These are phyloP conservation scores for Apiospora marii DNA, from an alignment of 2,329 filamentous ascomycete genomes.

Conservation along the genomic window DNA sequence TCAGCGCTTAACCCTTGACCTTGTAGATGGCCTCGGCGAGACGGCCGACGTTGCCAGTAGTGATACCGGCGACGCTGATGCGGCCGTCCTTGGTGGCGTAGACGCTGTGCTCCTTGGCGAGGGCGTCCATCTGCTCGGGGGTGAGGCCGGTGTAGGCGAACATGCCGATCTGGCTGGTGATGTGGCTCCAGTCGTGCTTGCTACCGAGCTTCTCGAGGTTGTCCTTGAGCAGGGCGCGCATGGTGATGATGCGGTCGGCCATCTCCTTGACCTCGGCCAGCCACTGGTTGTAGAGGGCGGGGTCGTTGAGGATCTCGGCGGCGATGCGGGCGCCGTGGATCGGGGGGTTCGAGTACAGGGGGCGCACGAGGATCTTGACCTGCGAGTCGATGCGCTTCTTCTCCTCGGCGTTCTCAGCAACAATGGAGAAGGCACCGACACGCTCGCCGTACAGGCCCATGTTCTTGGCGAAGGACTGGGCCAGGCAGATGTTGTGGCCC, in stretches of 20 bases:
- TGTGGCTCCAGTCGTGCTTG: conserved; percentile 98
- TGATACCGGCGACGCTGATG: conserved; percentile 88
- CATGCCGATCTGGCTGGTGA: conserved; percentile 99
- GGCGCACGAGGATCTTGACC: conserved; percentile 97
- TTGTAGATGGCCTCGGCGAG: conserved; percentile 86
- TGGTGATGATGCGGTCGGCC: conserved; percentile 98
- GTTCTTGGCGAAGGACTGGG: conserved; percentile 99
- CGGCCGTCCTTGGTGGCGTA: conserved; percentile 95
- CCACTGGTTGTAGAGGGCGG: conserved; percentile 90
- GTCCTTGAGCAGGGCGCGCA: conserved; percentile 92
- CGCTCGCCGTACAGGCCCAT: conserved; percentile 99
- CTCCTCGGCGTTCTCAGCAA: conserved; percentile 85
- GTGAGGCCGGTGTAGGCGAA: conserved; percentile 97
- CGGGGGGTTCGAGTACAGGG: conserved; percentile 97
- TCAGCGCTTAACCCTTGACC: conserved; percentile 68
- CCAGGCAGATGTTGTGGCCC: conserved; percentile 86
- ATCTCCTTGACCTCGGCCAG: conserved; percentile 96
- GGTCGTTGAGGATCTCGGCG: conserved; percentile 87
- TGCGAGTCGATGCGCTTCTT: conserved; percentile 96
- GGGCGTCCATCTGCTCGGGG: conserved; percentile 86
- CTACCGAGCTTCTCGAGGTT: conserved; percentile 95
- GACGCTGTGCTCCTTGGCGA: conserved; percentile 96
- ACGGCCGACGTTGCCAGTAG: conserved; percentile 77
- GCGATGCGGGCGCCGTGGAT: conserved; percentile 96
- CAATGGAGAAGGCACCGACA: conserved; percentile 94